Conservation (phyloP, 2,329 filamentous ascomycete species). For the Ophiostoma angusticollis region DNA sequence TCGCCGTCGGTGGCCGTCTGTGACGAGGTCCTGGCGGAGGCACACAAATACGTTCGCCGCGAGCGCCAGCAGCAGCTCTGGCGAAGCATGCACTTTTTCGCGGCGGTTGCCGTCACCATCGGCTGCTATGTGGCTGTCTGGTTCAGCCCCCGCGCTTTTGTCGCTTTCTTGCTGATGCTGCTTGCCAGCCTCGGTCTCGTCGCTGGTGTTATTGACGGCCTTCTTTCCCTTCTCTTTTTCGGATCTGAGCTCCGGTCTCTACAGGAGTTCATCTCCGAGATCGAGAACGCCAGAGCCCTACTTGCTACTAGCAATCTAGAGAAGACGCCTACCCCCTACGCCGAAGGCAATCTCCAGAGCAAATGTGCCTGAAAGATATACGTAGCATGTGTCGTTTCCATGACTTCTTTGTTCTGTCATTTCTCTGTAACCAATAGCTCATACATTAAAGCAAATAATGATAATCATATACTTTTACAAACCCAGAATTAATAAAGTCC, state of each 20-base stretch:
- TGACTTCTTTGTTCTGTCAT: too few relatives aligned
- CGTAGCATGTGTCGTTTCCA: too few relatives aligned
- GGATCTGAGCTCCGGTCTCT: constrained; percentile 70
- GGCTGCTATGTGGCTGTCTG: constrained; percentile 72
- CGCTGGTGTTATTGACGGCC: constrained; percentile 66
- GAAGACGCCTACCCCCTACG: neutral
- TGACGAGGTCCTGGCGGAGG: constrained; percentile 61
- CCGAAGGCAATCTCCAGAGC: too few relatives aligned
- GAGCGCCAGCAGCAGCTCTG: constrained; percentile 60
- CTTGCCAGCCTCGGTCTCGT: constrained; percentile 65
- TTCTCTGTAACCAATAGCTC: neutral
- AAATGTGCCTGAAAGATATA: too few relatives aligned
- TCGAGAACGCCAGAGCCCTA: constrained; percentile 50
- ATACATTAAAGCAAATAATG: constrained; percentile 2
- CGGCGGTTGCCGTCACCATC: constrained; percentile 52
- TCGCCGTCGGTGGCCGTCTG: constrained; percentile 23
- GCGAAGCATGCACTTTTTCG: constrained; percentile 62
- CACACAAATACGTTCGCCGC: constrained; percentile 53
- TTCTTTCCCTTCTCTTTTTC: constrained; percentile 81
- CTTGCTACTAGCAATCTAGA: constrained; percentile 20
- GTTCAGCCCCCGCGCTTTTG: constrained; percentile 61
- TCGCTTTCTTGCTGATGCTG: constrained; percentile 69
- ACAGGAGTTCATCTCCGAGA: constrained; percentile 89
- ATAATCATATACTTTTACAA: constrained; percentile 2
- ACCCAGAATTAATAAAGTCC: too few relatives aligned